Evolutionary conservation across 2,329 filamentous ascomycete species (phyloP).

Genomic region (Colletotrichum falcatum): DNA sequence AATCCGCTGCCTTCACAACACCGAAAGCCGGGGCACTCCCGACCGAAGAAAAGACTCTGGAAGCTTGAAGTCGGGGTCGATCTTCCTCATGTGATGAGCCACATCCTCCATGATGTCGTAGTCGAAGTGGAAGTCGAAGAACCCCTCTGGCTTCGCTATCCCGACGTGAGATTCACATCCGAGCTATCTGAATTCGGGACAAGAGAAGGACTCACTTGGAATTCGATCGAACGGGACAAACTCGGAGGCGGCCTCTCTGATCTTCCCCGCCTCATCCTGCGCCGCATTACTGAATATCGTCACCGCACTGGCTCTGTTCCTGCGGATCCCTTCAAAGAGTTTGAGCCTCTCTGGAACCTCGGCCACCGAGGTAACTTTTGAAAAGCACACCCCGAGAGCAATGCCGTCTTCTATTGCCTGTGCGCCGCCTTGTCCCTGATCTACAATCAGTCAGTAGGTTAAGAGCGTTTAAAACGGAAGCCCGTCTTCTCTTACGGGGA

Average conservation of each 20-base stretch:
- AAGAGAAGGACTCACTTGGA: slow-evolving; percentile 45
- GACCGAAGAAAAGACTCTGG: not conserved
- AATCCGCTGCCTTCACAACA: not conserved
- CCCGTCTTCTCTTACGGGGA: slow-evolving; percentile 47
- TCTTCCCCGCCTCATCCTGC: slow-evolving; percentile 48
- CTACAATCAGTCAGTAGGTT: slow-evolving; percentile 39
- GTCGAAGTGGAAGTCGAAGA: slow-evolving; percentile 34
- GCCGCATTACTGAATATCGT: slow-evolving; percentile 56
- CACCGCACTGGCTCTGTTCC: slow-evolving; percentile 50
- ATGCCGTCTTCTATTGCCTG: slow-evolving; percentile 53
- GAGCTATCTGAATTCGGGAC: not conserved
- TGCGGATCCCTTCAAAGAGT: slow-evolving; percentile 45
- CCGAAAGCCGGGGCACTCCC: not conserved
- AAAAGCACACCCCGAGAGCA: slow-evolving; percentile 48
- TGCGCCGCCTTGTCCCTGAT: slow-evolving; percentile 54
- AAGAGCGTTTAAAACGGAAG: not conserved
- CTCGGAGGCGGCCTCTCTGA: slow-evolving; percentile 44
- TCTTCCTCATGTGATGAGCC: not conserved
- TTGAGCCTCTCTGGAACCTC: slow-evolving; percentile 45
- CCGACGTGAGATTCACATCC: not conserved
- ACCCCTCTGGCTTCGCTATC: slow-evolving; percentile 36
- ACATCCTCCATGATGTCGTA: slow-evolving; percentile 33
- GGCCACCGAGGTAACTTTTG: slow-evolving; percentile 36
- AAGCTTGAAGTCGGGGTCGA: slow-evolving; percentile 9
- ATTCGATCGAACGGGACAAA: slow-evolving; percentile 47